A percentile compares a stretch with the other conserved stretches of the same genome.
Conservation (phyloP, 2,329 filamentous ascomycete genomes). For the Paraphoma chrysanthemicola region DNA sequence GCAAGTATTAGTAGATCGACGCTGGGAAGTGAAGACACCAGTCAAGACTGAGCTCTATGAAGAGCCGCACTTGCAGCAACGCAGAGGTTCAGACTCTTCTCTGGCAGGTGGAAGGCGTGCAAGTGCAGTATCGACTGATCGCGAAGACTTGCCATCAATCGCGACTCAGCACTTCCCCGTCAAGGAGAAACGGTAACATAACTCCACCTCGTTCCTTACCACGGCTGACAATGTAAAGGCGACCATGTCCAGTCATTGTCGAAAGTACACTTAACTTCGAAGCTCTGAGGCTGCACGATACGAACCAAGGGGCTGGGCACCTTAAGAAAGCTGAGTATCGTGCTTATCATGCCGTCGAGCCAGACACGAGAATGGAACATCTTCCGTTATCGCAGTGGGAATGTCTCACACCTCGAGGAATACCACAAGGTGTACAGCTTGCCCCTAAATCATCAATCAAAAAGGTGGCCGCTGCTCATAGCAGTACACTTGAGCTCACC, state of each 20-base stretch:
- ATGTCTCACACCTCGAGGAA: constrained; percentile 32
- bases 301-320: constrained; percentile 5
- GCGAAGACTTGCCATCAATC: constrained; percentile 3
- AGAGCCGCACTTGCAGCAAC: constrained; percentile 29
- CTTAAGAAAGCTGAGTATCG: constrained; percentile 8
- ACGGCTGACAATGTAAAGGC: constrained; percentile 14
- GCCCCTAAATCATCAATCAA: constrained; percentile 17
- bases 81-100: constrained; percentile 33
- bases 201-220: not conserved
- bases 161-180: not conserved
- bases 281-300: constrained; percentile 26
- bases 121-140: constrained; percentile 22
- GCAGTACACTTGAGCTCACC: constrained; percentile 34
- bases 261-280: constrained; percentile 28
- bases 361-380: constrained; percentile 26
- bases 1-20: constrained; percentile 30
- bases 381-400: constrained; percentile 44
- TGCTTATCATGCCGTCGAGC: constrained; percentile 15
- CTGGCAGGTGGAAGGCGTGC: constrained; percentile 29
- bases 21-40: constrained; percentile 30
- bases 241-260: constrained; percentile 22
- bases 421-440: constrained; percentile 24
- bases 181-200: constrained; percentile 7
- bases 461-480: constrained; percentile 24
- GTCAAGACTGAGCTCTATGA: constrained; percentile 28